Evolutionary conservation across 306 rosid genomes (phyloP), one percentile per base, ranked within the genome.

Genomic region (Comarum palustre): DNA sequence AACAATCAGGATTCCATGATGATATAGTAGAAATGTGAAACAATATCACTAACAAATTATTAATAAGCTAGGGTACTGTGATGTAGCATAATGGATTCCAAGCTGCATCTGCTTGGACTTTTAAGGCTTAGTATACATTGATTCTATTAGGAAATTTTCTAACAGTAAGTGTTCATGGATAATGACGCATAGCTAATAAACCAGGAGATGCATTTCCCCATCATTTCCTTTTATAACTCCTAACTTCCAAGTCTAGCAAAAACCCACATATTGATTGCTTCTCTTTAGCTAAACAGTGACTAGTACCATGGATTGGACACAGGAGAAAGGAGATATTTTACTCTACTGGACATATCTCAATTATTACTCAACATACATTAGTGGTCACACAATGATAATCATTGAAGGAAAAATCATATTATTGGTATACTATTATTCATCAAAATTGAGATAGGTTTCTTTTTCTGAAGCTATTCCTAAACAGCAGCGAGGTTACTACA

Each of bases 131-230:
- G 29, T 29, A 29, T 0, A 24, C 12, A 24, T 55, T 55, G 62
- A 24, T 3, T 58, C 8, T 27, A 58, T 29, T 58, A 38, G 27
- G 64, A 58, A 38, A 6, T 16, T 60, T 59, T 60, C 66, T 62
- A 34, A 34, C 15, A 36, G 7, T 3, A 62, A 45, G 3, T 62
- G 14, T 19, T n/a, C n/a, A 62, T 19, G 68, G 14, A 62, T 1
- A 34, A 10, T 32, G 25, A 62, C 15, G 1, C 15, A 3, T 61
- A 17, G 22, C 24, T 7, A 6, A 31, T 16, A 62, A 32, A 32
- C 59, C 59, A 52, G 29, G 29, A 52, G 46, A 66, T 66, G 55
- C 55, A 45, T 25, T 29, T 10, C 74, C 43, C 59, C 45, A 20
- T 4, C 14, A 60, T 70, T 70, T 10, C 64, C 43, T 2, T 48